A percentile compares a stretch with the other conserved stretches of the same genome.
phyloP scores from a whole-genome alignment of 768 basidiomycete species.

The Rhodocollybia butyracea region DNA sequence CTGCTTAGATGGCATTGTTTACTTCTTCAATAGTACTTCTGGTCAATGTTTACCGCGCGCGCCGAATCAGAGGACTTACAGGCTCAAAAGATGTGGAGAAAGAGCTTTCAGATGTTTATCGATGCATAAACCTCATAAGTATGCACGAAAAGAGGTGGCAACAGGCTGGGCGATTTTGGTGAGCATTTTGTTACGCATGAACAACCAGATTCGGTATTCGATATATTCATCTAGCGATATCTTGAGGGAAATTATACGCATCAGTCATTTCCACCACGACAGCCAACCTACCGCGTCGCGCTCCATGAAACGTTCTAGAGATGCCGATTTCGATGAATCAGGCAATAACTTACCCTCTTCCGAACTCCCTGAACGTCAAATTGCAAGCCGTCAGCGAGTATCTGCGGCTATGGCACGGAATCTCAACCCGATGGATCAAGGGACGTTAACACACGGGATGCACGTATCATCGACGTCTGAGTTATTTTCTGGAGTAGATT shows the following conservation, averaged over 20 bases:
- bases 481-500: not conserved
- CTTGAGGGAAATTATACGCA: not conserved
- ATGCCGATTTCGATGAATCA: not conserved
- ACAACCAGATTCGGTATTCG: not conserved
- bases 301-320: not conserved
- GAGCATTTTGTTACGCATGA: slow-evolving; percentile 12
- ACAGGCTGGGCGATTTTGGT: slow-evolving; percentile 46
- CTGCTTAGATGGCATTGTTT: not conserved
- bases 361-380: not conserved
- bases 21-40: slow-evolving; percentile 1
- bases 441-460: not conserved
- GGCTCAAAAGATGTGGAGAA: slow-evolving; percentile 7
- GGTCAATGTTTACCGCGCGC: slow-evolving; percentile 1
- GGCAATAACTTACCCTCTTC: not conserved
- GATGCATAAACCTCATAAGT: not conserved
- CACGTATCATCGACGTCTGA: not conserved
- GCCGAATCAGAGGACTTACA: not conserved
- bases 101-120: slow-evolving; percentile 1
- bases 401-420: not conserved
- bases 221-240: not conserved
- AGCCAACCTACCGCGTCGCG: too few relatives aligned
- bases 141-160: slow-evolving; percentile 35
- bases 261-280: not conserved
- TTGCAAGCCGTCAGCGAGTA: not conserved
- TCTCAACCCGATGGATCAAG: not conserved